Evolutionary conservation across 2,329 filamentous ascomycete species (phyloP).

Genomic region (Tolypocladium ophioglossoides): DNA sequence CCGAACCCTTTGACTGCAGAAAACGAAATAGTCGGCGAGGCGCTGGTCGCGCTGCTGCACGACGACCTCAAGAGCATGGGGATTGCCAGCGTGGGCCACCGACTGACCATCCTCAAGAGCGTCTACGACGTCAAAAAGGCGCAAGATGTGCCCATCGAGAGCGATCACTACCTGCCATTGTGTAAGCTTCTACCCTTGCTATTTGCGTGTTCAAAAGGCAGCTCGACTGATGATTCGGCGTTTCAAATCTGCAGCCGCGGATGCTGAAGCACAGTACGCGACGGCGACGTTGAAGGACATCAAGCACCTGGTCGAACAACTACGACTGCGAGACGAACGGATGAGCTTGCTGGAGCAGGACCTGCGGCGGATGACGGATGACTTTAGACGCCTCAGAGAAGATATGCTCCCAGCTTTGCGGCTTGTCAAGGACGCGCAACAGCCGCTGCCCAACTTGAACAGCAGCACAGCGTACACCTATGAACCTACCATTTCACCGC

Average conservation of each 20-base stretch:
- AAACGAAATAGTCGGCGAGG: slow-evolving; percentile 90
- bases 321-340: slow-evolving; percentile 81
- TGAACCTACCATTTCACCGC: slow-evolving; percentile 40
- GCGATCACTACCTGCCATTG: slow-evolving; percentile 85
- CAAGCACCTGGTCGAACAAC: slow-evolving; percentile 77
- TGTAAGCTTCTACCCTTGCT: slow-evolving; percentile 45
- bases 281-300: slow-evolving; percentile 90
- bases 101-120: slow-evolving; percentile 87
- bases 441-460: slow-evolving; percentile 59
- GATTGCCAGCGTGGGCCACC: slow-evolving; percentile 83
- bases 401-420: slow-evolving; percentile 86
- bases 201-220: not conserved
- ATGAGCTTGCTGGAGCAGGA: slow-evolving; percentile 78
- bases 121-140: slow-evolving; percentile 95
- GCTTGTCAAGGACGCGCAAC: slow-evolving; percentile 82
- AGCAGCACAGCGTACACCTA: slow-evolving; percentile 32
- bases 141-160: slow-evolving; percentile 82
- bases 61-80: slow-evolving; percentile 95
- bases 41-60: slow-evolving; percentile 77
- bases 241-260: slow-evolving; percentile 54
- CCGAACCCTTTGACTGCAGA: slow-evolving; percentile 39
- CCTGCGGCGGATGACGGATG: slow-evolving; percentile 71
- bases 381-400: slow-evolving; percentile 80
- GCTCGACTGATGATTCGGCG: slow-evolving; percentile 10
- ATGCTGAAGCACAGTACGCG: slow-evolving; percentile 75